A percentile compares a stretch with the other conserved stretches of the same genome.
phyloP scores from a whole-genome alignment of 768 basidiomycete species.

The Boletellus ananas region DNA sequence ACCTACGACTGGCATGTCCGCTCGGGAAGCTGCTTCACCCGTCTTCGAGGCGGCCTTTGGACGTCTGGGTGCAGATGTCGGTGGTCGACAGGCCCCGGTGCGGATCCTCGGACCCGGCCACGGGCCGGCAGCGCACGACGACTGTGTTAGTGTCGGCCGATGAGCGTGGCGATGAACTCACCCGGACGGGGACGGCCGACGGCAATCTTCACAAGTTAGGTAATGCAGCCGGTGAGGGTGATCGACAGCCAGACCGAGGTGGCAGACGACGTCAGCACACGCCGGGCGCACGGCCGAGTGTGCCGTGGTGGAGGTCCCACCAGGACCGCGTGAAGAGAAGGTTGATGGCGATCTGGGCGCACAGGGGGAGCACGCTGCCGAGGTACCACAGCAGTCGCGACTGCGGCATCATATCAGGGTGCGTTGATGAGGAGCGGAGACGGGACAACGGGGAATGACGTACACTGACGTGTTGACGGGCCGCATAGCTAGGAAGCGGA shows the following conservation, averaged over 20 bases:
- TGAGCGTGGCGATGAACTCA: constrained; percentile 19
- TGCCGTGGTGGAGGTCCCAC: constrained; percentile 84
- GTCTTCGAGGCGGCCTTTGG: constrained; percentile 55
- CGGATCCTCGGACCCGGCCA: constrained; percentile 58
- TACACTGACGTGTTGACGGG: constrained; percentile 60
- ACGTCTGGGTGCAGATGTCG: constrained; percentile 73
- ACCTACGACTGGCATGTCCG: constrained; percentile 83
- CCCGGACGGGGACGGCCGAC: constrained; percentile 91
- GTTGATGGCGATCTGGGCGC: constrained; percentile 66
- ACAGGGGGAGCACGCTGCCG: constrained; percentile 51
- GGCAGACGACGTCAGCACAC: background rate
- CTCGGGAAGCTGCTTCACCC: constrained; percentile 92
- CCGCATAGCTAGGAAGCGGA: constrained; percentile 46
- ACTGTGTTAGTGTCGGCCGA: background rate
- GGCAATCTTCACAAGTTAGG: constrained; percentile 76
- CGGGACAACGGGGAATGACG: constrained; percentile 30
- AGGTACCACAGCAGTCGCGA: constrained; percentile 45
- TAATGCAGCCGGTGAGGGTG: constrained; percentile 70
- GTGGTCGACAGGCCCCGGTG: constrained; percentile 65
- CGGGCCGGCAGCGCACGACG: constrained; percentile 55
- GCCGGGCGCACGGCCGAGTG: constrained; percentile 22
- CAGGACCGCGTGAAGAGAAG: constrained; percentile 67
- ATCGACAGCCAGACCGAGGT: constrained; percentile 63
- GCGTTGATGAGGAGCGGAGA: background rate
- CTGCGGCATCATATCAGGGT: constrained; percentile 7